Base-by-base conservation (phyloP, 176 grass and related monocot species). In the Oryza rufipogon region DNA sequence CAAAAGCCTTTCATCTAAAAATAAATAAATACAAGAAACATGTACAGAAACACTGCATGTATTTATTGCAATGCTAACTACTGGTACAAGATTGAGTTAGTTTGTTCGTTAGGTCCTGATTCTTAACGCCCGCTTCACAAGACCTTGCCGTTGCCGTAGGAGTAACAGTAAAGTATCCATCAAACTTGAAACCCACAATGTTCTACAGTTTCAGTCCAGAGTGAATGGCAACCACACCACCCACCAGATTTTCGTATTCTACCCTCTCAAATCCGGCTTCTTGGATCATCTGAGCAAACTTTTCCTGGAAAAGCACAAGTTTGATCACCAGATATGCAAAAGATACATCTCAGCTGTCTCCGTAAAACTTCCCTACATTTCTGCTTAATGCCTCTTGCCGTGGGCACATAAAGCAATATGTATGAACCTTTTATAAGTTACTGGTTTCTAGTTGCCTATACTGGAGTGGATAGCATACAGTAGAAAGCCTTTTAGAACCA, bases 161-260 rank as follows among this genome's bases (percentile, higher is more conserved):
- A 71, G 38, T 45, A 72, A 71, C 20, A 26, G 11, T 42, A 41
- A 70, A 45, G 70, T 46, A 25, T 23, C n/a, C 12, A 73, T 73
- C 41, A 25, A 64, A 56, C 1, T 56, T 52, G 54, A 60, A 60
- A 34, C 32, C 44, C 16, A 9, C 13, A 64, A 5, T 36, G 34
- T n/a, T 74, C 71, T 93, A 95, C 66, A 95, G 52, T 80, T 98
- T 98, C 68, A 98, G 56, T 56, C 96, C 96, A 82, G 95, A 97
- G 82, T 97, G 92, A 88, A 97, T 88, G 66, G 95, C 95, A 82
- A 97, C 92, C 47, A 95, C 93, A 49, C 96, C 96, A 6, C 96
- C 96, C 63, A 98, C 96, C 9, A 98, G 87, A 83, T 98, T 98
- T 79, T 98, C 96, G 41, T 95, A 98, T 61, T 95, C 87, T 16